phyloP scores from a whole-genome alignment of 257 asterid genomes.

The Nicotiana obtusifolia region DNA sequence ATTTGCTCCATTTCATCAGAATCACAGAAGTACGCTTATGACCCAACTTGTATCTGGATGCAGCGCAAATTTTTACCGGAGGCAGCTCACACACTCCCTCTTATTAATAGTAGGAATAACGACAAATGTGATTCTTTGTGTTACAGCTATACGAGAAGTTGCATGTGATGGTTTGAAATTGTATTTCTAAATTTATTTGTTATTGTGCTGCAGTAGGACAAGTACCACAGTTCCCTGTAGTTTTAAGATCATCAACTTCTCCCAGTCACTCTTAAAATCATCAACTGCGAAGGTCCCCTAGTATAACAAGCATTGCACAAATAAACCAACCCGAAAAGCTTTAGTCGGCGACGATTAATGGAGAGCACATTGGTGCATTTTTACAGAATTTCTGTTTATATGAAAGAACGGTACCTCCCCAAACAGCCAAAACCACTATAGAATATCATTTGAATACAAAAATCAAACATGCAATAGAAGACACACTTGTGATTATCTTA shows the following conservation, averaged over 20 bases:
- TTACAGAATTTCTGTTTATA: neutral
- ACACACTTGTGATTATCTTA: neutral
- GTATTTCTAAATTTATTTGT: neutral
- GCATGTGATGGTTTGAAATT: neutral
- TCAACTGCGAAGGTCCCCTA: neutral
- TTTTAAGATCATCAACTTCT: neutral
- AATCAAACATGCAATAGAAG: neutral
- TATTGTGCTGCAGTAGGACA: neutral
- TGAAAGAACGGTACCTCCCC: neutral
- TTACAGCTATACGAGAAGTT: no score
- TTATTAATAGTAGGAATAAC: no score
- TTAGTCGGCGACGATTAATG: neutral
- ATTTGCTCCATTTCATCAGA: no score
- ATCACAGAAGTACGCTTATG: no score
- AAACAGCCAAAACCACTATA: neutral
- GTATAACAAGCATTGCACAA: neutral
- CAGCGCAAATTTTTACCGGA: no score
- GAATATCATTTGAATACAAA: neutral
- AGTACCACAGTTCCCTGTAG: no score
- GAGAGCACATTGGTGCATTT: neutral
- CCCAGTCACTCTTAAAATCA: neutral
- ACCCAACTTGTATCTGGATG: no score
- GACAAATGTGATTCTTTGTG: no score
- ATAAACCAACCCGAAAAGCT: no score
- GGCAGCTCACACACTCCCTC: no score